Evolutionary conservation across 164 flowering plant genomes (phyloP).

Genomic region (Annona squamosa): DNA sequence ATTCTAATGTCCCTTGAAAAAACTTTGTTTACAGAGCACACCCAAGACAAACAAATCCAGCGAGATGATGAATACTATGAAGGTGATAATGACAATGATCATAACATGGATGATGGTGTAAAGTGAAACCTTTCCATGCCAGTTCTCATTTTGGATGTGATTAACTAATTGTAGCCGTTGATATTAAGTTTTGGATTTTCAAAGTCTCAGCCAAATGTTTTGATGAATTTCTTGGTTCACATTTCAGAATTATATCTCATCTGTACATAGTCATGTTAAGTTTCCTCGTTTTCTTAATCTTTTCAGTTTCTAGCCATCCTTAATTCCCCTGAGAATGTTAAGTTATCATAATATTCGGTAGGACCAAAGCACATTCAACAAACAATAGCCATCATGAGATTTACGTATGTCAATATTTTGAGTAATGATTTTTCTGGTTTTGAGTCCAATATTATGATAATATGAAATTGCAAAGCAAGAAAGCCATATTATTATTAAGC

Average conservation of each 20-base stretch:
- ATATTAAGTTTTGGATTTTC: neutral
- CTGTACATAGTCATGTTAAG: neutral
- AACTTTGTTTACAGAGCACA: conserved; percentile 49
- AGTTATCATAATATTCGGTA: no score
- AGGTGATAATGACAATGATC: conserved; percentile 93
- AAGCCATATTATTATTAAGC: no score
- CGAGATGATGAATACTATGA: conserved; percentile 90
- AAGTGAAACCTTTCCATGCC: neutral
- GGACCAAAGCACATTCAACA: no score
- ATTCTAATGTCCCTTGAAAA: neutral
- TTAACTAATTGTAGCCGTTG: neutral
- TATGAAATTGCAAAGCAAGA: no score
- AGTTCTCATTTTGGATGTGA: neutral
- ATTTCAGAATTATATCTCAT: neutral
- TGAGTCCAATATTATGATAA: no score
- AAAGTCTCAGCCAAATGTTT: no score
- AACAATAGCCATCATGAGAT: no score
- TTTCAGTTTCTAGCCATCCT: no score
- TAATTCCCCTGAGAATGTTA: no score
- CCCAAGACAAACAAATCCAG: conserved; percentile 86
- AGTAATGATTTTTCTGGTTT: no score
- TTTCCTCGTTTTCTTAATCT: neutral
- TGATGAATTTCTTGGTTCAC: neutral
- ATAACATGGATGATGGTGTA: conserved; percentile 46
- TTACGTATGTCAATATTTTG: no score